Evolutionary conservation across 495 filamentous ascomycete genomes (phyloP).

Genomic region (Filosporella fistucella): DNA sequence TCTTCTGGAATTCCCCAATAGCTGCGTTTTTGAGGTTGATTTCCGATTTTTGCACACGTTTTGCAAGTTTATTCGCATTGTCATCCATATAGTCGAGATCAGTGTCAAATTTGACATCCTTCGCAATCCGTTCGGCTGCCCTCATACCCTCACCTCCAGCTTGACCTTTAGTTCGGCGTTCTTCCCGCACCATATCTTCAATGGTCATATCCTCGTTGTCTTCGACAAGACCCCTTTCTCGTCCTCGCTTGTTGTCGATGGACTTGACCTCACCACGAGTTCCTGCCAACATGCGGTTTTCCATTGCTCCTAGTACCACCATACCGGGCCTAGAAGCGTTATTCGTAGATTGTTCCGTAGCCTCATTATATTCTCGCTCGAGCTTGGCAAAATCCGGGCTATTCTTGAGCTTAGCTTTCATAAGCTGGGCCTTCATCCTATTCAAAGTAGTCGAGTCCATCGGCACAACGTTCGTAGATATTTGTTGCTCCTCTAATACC

Average conservation of each 20-base stretch:
- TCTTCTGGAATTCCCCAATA: slow-evolving; percentile 83
- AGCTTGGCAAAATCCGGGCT: slow-evolving; percentile 69
- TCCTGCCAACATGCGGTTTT: slow-evolving; percentile 82
- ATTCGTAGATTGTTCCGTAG: slow-evolving; percentile 56
- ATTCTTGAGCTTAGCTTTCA: slow-evolving; percentile 85
- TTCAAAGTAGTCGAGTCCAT: slow-evolving; percentile 81
- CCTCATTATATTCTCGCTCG: slow-evolving; percentile 80
- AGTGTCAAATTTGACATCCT: slow-evolving; percentile 88
- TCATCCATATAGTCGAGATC: slow-evolving; percentile 97
- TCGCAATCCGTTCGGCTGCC: slow-evolving; percentile 86
- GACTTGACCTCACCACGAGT: slow-evolving; percentile 71
- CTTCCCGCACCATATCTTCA: slow-evolving; percentile 92
- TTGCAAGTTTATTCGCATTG: slow-evolving; percentile 88
- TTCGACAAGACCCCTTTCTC: slow-evolving; percentile 72
- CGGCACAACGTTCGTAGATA: slow-evolving; percentile 36
- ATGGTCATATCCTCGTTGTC: slow-evolving; percentile 96
- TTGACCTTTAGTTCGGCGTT: slow-evolving; percentile 75
- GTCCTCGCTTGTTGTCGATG: slow-evolving; percentile 70
- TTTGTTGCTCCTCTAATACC: slow-evolving; percentile 30
- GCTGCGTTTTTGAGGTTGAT: slow-evolving; percentile 85
- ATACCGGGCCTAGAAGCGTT: slow-evolving; percentile 53
- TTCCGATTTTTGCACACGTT: slow-evolving; percentile 81
- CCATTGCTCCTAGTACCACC: slow-evolving; percentile 79
- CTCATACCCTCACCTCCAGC: slow-evolving; percentile 75
- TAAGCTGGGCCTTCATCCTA: slow-evolving; percentile 82